These are phyloP conservation scores for Skeletonema tropicum DNA, from an alignment of 108 stramenopile species.

Conservation along the genomic window DNA sequence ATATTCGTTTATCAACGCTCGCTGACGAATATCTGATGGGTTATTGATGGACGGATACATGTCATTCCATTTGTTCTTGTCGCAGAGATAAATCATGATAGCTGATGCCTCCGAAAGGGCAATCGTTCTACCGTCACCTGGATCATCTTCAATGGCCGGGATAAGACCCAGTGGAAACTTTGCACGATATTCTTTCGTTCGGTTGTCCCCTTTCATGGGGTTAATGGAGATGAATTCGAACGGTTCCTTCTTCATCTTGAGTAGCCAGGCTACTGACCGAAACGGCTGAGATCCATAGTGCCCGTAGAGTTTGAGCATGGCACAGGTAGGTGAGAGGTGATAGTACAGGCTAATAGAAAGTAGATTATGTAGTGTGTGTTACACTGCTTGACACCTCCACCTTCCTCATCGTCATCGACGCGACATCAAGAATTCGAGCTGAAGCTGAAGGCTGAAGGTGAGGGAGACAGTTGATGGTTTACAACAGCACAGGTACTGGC, in stretches of 20 bases:
- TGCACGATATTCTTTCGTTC: not conserved
- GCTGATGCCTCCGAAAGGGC: constrained; percentile 16
- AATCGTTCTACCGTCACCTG: constrained; percentile 1
- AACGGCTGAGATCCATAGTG: constrained; percentile 25
- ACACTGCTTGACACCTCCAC: too few species aligned
- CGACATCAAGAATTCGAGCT: too few species aligned
- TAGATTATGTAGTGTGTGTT: too few species aligned
- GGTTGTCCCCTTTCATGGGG: constrained; percentile 13
- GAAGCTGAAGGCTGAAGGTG: too few species aligned
- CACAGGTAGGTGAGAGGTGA: not conserved
- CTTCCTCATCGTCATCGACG: too few species aligned
- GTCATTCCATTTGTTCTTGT: constrained; percentile 20
- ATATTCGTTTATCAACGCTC: constrained; percentile 24
- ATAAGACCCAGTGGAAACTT: constrained; percentile 24
- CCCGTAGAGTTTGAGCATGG: constrained; percentile 27
- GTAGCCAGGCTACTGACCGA: constrained; percentile 21
- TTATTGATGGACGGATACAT: constrained; percentile 1
- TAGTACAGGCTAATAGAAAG: too few species aligned
- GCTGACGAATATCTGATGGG: constrained; percentile 4
- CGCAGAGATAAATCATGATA: constrained; percentile 28
- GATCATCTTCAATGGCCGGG: constrained; percentile 22
- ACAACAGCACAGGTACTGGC: too few species aligned
- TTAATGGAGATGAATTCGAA: constrained; percentile 22
- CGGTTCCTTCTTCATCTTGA: constrained; percentile 24
- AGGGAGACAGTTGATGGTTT: too few species aligned